Percentiles rank a stretch among this genome's conserved stretches.
Evolutionary conservation across 768 basidiomycete species (phyloP).

Genomic region (Glaciozyma martinii): DNA sequence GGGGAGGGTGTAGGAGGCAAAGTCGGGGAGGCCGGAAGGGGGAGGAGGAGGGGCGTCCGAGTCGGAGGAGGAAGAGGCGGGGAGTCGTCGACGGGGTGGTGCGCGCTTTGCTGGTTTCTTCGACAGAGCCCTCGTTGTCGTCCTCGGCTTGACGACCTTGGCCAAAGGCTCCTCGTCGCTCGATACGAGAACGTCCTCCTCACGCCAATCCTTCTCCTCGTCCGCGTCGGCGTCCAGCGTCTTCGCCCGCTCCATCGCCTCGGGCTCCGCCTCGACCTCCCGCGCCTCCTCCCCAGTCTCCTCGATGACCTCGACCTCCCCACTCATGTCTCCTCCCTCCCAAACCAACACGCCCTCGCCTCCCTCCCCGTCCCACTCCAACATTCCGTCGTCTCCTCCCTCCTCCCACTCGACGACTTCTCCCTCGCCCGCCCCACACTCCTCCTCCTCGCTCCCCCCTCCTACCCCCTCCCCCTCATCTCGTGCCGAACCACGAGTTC

Average conservation of each 20-base stretch:
- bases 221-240: not conserved
- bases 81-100: not conserved
- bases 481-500: slow-evolving; percentile 14
- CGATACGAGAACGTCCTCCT: not conserved
- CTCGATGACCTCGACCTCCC: not conserved
- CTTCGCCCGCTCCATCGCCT: not conserved
- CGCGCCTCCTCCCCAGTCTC: not conserved
- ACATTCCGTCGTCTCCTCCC: not conserved
- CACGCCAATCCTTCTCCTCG: not conserved
- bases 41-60: not conserved
- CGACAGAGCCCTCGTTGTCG: not conserved
- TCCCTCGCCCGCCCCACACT: too few relatives aligned
- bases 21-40: slow-evolving; percentile 13
- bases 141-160: not conserved
- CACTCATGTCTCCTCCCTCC: not conserved
- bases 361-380: not conserved
- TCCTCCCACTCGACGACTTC: not conserved
- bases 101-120: not conserved
- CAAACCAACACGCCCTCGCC: slow-evolving; percentile 1
- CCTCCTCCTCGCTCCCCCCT: not conserved
- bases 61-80: not conserved
- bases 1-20: slow-evolving; percentile 1
- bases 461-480: not conserved
- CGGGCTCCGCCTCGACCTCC: not conserved
- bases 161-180: slow-evolving; percentile 21